A percentile compares a stretch with the other conserved stretches of the same genome.
Conservation (phyloP, 2,329 filamentous ascomycete genomes). For the Fusarium sp. region DNA sequence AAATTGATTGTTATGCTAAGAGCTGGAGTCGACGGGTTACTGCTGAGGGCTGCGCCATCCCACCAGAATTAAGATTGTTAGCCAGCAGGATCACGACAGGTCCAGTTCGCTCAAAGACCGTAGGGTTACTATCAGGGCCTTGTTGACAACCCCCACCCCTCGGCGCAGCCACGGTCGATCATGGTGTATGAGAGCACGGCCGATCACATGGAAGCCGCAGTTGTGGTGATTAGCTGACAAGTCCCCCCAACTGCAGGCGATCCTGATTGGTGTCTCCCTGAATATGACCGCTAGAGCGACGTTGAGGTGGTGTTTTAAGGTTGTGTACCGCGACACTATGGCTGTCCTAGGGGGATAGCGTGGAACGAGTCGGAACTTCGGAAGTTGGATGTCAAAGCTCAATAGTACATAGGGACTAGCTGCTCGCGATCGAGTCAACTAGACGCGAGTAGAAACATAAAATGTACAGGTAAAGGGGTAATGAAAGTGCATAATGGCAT, state of each 20-base stretch:
- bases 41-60: not conserved
- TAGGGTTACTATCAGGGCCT: constrained; percentile 12
- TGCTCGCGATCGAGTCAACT: too few relatives aligned
- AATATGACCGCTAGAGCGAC: too few relatives aligned
- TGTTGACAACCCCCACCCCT: constrained; percentile 36
- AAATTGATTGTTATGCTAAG: not conserved
- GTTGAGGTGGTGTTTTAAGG: too few relatives aligned
- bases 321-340: too few relatives aligned
- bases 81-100: constrained; percentile 1
- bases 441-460: too few relatives aligned
- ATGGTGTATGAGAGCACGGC: constrained; percentile 31
- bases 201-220: constrained; percentile 27
- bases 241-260: not conserved
- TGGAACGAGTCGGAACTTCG: too few relatives aligned
- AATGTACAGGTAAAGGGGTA: too few relatives aligned
- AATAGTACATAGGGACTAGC: too few relatives aligned
- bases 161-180: constrained; percentile 36
- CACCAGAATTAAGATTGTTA: not conserved
- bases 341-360: too few relatives aligned
- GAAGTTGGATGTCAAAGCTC: too few relatives aligned
- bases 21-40: not conserved
- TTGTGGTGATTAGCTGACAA: constrained; percentile 7
- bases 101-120: not conserved
- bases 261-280: not conserved
- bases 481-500: too few relatives aligned